These are phyloP conservation scores for Oryza rufipogon DNA, from an alignment of 176 grass and related monocot species.

Conservation along the genomic window DNA sequence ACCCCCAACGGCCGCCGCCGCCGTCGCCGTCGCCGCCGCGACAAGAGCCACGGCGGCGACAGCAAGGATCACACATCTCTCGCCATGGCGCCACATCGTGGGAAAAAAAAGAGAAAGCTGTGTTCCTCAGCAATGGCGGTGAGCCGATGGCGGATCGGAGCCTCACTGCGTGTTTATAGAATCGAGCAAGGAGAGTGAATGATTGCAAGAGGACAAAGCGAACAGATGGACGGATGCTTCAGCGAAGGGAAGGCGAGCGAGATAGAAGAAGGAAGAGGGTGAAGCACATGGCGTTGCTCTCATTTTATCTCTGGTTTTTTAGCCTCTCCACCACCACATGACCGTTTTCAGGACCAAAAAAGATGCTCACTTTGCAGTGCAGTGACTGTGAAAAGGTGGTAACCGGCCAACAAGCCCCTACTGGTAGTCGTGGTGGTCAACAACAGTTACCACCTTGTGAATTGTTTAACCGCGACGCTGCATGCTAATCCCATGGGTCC, in stretches of 20 bases:
- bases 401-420: neutral
- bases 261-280: neutral
- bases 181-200: neutral
- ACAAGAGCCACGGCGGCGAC: slow-evolving; percentile 19
- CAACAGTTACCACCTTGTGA: slow-evolving; percentile 1
- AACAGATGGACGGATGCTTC: slow-evolving; percentile 33
- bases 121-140: neutral
- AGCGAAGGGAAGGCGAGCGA: neutral
- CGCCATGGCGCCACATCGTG: slow-evolving; percentile 48
- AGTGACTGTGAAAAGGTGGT: slow-evolving; percentile 39
- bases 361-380: slow-evolving; percentile 40
- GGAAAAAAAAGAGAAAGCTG: neutral
- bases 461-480: neutral
- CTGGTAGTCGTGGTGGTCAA: slow-evolving; percentile 16
- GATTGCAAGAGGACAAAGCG: slow-evolving; percentile 48
- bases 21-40: neutral
- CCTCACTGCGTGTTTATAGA: slow-evolving; percentile 45
- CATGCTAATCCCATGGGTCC: neutral
- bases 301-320: slow-evolving; percentile 30
- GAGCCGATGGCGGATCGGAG: slow-evolving; percentile 14
- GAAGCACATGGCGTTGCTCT: slow-evolving; percentile 41
- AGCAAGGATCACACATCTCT: slow-evolving; percentile 37
- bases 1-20: neutral
- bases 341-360: slow-evolving; percentile 42
- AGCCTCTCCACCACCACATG: slow-evolving; percentile 31